Conservation (phyloP, 1,284 basidiomycete genomes). For the Gastroboletus turbinatus region DNA sequence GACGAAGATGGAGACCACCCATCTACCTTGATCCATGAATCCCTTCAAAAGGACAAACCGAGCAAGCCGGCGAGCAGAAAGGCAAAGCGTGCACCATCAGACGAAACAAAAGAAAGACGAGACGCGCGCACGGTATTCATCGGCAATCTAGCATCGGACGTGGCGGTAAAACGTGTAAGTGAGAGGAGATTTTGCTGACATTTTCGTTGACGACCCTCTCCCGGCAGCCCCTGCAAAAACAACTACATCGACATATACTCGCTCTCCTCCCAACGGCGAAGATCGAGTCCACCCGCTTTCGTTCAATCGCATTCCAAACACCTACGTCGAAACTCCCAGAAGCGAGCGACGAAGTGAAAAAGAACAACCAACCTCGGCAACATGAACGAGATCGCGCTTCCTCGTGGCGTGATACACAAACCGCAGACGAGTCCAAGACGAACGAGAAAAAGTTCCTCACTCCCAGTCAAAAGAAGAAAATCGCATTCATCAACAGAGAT, state of each 20-base stretch:
- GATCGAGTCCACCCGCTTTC: conserved; percentile 89
- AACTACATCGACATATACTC: conserved; percentile 72
- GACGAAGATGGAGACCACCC: conserved; percentile 16
- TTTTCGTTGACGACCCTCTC: conserved; percentile 2
- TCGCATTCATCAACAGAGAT: conserved; percentile 92
- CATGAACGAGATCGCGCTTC: conserved; percentile 63
- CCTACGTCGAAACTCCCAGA: conserved; percentile 67
- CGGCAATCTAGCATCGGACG: conserved; percentile 84
- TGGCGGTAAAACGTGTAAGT: conserved; percentile 73
- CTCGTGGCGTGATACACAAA: conserved; percentile 63
- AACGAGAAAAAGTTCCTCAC: conserved; percentile 72
- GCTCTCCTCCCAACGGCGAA: conserved; percentile 67
- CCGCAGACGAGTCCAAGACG: conserved; percentile 43
- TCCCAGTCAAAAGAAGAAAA: conserved; percentile 87
- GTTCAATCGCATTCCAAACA: conserved; percentile 83
- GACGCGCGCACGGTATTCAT: conserved; percentile 88
- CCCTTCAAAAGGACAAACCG: conserved; percentile 20
- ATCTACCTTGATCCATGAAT: conserved; percentile 38
- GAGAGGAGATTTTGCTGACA: neutral
- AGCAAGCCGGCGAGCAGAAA: conserved; percentile 24
- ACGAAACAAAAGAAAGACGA: conserved; percentile 68
- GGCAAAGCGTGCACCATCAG: conserved; percentile 51
- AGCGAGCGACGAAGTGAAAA: conserved; percentile 35
- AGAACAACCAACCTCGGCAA: conserved; percentile 39
- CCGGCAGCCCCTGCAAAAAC: conserved; percentile 58